Evolutionary conservation across 805 yeast genomes (phyloP), one percentile per base, ranked within the genome.

Genomic region (Saccharomycopsis guyanensis): DNA sequence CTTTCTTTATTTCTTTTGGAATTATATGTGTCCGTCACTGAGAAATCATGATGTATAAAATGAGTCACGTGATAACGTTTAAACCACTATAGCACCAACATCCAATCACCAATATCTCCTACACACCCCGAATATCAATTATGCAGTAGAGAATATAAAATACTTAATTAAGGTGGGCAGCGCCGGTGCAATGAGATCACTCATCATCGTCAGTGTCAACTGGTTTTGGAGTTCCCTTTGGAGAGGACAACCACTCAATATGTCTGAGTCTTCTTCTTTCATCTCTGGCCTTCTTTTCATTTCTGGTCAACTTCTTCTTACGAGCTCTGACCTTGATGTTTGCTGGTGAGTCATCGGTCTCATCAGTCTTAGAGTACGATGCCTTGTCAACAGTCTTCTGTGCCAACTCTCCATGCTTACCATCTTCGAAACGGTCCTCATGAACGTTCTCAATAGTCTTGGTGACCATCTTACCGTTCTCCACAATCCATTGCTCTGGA

Each of bases 401-500:
- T 2, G 72, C 62, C 42, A 72, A 68, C 46, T 77, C 84, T 55
- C 80, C 78, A 43, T 73, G 71, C 47, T 78, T 84, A 56, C 80
- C 78, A 62, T 86, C 95, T 65, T 85, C 96, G 54, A 91, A 91
- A 61, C 95, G 74, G 40, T 78, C 72, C 51, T 73, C 70, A 60
- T 88, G 94, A 48, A 91, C 80, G 42, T 75, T 82, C 23, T 78
- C 78, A 49, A 76, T 76, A 53, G 95, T 95, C 70, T 81, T 85
- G 57, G 82, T 87, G 22, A 85, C 84, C 70, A 91, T 80, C 50
- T 75, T 75, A 64, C 97, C 97, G 59, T 89, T 84, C 64, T 87
- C 95, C 47, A 91, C 95, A 57, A 84, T 78, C 98, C 98, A 91
- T 67, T 89, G 97, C 70, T 91, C 98, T 33, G 97, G 97, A 66